Evolutionary conservation across 2,329 filamentous ascomycete genomes (phyloP), one percentile per base, ranked within the genome.

Genomic region (Pezicula carpinea): DNA sequence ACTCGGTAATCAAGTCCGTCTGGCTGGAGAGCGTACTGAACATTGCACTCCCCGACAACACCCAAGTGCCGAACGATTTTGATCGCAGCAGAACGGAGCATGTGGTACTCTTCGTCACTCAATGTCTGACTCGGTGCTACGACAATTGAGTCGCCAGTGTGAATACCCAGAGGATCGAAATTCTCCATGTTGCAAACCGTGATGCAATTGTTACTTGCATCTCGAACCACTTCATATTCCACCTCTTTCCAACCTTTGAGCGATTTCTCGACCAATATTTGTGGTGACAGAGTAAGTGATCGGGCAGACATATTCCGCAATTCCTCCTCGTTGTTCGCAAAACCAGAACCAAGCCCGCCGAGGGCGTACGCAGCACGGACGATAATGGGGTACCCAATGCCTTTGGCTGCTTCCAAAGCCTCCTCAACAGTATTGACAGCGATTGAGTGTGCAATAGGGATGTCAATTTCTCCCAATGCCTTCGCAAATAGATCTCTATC

Each of bases 211-310:
- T 97, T 95, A 68, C 88, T 85, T 45, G 89, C 92, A 69, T 99
- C 93, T 60, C 93, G 88, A 53, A 97, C 93, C 48, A 97, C 93
- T 71, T 97, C 93, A 64, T 97, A 99, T 70, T 99, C 93, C 43
- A 96, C 86, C 71, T 99, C 93, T 73, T 99, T 99, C 93, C 93
- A 99, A 68, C 93, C 93, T 77, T 96, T 97, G 59, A 99, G 82
- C 44, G 90, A 96, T 73, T 97, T 97, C 76, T 99, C 93, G 49
- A 99, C 91, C 65, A 99, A 72, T 62, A 99, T 96, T 70, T 99
- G 93, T 42, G 93, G 92, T 2, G 92, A 92, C 31, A 97, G 80
- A 38, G 91, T 95, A 49, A 99, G 79, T 39, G 92, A 97, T 55
- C 89, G 84, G 53, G 93, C 91, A 56, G 91, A 87, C 78, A 99